Percentiles rank a stretch among this genome's conserved stretches.
These are phyloP conservation scores for Ocimum tenuiflorum DNA, from an alignment of 257 asterid species.

Conservation along the genomic window DNA sequence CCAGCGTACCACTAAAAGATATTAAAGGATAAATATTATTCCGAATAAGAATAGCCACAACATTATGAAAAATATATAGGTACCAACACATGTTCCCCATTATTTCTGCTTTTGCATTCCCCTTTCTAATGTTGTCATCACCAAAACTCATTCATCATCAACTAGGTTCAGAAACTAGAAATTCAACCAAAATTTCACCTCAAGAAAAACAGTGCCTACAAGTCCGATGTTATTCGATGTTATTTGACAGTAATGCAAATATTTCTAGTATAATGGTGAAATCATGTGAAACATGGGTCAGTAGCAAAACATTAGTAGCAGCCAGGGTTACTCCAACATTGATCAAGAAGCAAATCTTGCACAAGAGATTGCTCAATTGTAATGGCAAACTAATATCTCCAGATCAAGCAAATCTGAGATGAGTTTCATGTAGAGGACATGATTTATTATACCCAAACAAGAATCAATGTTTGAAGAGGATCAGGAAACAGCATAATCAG, in stretches of 20 bases:
- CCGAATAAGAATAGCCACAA: slow-evolving; percentile 9
- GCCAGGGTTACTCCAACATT: neutral
- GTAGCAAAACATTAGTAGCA: neutral
- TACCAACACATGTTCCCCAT: neutral
- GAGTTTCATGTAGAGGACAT: too few species aligned
- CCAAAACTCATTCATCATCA: neutral
- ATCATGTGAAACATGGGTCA: neutral
- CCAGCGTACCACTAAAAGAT: slow-evolving; percentile 71
- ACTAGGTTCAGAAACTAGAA: neutral
- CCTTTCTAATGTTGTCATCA: neutral
- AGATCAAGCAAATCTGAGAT: slow-evolving; percentile 1
- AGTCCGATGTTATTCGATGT: neutral
- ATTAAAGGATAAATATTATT: slow-evolving; percentile 4
- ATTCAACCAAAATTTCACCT: neutral
- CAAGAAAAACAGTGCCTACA: neutral
- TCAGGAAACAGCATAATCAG: neutral
- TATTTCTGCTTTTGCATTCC: neutral
- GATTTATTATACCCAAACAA: neutral
- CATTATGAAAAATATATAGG: slow-evolving; percentile 4
- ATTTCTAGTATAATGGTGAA: neutral
- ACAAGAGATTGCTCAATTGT: neutral
- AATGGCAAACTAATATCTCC: slow-evolving; percentile 1
- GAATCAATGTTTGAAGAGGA: neutral
- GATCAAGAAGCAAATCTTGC: neutral
- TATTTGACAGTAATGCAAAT: neutral